phyloP scores from a whole-genome alignment of 2,329 filamentous ascomycete genomes.

The Monilinia polystroma region DNA sequence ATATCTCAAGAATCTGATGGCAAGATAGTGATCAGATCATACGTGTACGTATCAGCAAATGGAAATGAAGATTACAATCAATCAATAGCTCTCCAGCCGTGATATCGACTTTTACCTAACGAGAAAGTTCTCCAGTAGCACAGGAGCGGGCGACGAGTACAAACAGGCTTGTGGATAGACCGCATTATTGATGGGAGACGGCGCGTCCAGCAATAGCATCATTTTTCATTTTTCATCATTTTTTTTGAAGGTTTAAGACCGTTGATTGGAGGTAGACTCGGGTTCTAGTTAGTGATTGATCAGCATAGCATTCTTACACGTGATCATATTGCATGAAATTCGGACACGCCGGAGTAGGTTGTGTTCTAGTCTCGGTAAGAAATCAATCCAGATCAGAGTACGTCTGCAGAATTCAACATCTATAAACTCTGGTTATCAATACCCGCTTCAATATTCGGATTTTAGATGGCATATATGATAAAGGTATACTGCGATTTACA shows the following conservation, averaged over 20 bases:
- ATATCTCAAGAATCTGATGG: background rate
- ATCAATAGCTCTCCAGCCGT: background rate
- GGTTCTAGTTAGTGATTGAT: background rate
- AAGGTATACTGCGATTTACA: too few relatives aligned
- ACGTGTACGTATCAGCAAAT: background rate
- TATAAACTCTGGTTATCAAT: too few relatives aligned
- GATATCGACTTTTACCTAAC: constrained; percentile 3
- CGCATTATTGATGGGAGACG: background rate
- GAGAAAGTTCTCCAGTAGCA: background rate
- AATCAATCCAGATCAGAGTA: too few relatives aligned
- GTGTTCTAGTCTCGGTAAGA: too few relatives aligned
- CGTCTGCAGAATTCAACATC: too few relatives aligned
- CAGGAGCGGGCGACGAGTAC: constrained; percentile 13
- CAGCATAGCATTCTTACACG: background rate
- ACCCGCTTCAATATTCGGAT: too few relatives aligned
- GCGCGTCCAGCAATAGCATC: background rate
- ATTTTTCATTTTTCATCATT: background rate
- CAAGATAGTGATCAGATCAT: background rate
- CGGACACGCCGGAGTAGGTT: too few relatives aligned
- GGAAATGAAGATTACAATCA: constrained; percentile 5
- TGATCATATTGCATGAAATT: background rate
- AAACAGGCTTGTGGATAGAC: background rate
- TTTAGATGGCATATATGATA: too few relatives aligned
- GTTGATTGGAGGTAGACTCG: background rate
- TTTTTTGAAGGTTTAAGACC: background rate